Evolutionary conservation across 2,329 filamentous ascomycete genomes (phyloP), one percentile per base, ranked within the genome.

Genomic region (Phyllosticta citribraziliensis): DNA sequence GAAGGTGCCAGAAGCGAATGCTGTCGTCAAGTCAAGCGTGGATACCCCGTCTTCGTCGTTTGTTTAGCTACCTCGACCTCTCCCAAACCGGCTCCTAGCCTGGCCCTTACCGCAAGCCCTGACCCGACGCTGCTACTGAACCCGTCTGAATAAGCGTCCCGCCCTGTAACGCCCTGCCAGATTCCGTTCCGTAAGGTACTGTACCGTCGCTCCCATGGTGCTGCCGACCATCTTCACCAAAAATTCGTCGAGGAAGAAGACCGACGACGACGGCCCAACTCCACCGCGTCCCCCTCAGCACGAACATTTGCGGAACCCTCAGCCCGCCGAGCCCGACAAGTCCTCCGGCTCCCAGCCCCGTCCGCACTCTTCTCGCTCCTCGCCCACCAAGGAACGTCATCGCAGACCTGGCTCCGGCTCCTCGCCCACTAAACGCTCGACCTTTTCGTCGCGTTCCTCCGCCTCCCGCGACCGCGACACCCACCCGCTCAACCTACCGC

Each of bases 401-500:
- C 67, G 64, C 55, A 63, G 64, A 54, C 68, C 69, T 55, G 67
- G 67, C 64, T 70, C 69, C 55, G 65, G 62, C 59, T 71, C 71
- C 24, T 69, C 69, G 67, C 63, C 70, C 68, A 66, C 63, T 53
- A 64, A 56, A 56, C 65, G 64, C 50, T 56, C 64, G 67, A 51
- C 55, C 54, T 67, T 67, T 64, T 67, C 66, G 67, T 72, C 70
- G 63, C 73, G 74, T 65, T 72, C 74, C 69, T 72, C 73, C 73
- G 64, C 68, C 59, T 69, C 68, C 64, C 72, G 73, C 69, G 86
- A 89, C 71, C 80, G 80, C 65, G 84, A 93, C 72, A 88, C 85
- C 2, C 92, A 97, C 74, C 93, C 93, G 50, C 82, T 97, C 58
- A 97, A 97, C 70, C 84, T 96, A 22, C 91, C 88, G 2, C 91